These are phyloP conservation scores for Brassica cretica DNA, from an alignment of 345 rosid species.

Conservation along the genomic window DNA sequence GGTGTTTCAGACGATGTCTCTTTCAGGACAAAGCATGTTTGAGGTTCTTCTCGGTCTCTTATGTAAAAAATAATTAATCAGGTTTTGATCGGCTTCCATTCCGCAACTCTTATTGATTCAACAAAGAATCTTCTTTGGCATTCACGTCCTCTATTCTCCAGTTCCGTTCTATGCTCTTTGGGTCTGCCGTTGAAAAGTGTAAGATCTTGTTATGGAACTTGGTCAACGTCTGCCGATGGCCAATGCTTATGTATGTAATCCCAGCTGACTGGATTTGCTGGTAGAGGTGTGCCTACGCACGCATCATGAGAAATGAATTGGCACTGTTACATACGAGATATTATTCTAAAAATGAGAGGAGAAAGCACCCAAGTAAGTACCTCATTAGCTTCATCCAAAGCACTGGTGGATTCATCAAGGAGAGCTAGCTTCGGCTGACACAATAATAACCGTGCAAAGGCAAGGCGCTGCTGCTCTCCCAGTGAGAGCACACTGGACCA, in stretches of 20 bases:
- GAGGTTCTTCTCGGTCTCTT: too few relatives aligned
- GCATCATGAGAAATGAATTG: slow-evolving; percentile 5
- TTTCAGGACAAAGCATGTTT: too few relatives aligned
- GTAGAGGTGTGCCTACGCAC: slow-evolving; percentile 64
- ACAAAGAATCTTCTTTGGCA: slow-evolving; percentile 32
- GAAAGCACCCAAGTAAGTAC: slow-evolving; percentile 39
- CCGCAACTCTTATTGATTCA: slow-evolving; percentile 34
- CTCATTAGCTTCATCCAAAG: slow-evolving; percentile 92
- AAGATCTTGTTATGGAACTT: slow-evolving; percentile 58
- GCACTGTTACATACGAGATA: neutral
- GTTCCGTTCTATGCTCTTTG: slow-evolving; percentile 43
- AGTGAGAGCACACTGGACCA: slow-evolving; percentile 98
- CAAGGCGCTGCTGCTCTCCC: slow-evolving; percentile 96
- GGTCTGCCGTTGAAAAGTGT: slow-evolving; percentile 57
- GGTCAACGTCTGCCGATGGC: slow-evolving; percentile 73
- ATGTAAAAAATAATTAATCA: slow-evolving; percentile 3
- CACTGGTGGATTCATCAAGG: slow-evolving; percentile 92
- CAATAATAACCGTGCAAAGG: slow-evolving; percentile 83
- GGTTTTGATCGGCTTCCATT: neutral
- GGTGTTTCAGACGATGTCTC: too few relatives aligned
- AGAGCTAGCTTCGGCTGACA: slow-evolving; percentile 79
- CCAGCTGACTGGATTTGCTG: slow-evolving; percentile 71
- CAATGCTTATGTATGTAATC: slow-evolving; percentile 80
- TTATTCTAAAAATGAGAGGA: slow-evolving; percentile 8
- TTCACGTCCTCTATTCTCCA: slow-evolving; percentile 54